phyloP scores from a whole-genome alignment of 495 filamentous ascomycete species.

The Xylaria longipes region DNA sequence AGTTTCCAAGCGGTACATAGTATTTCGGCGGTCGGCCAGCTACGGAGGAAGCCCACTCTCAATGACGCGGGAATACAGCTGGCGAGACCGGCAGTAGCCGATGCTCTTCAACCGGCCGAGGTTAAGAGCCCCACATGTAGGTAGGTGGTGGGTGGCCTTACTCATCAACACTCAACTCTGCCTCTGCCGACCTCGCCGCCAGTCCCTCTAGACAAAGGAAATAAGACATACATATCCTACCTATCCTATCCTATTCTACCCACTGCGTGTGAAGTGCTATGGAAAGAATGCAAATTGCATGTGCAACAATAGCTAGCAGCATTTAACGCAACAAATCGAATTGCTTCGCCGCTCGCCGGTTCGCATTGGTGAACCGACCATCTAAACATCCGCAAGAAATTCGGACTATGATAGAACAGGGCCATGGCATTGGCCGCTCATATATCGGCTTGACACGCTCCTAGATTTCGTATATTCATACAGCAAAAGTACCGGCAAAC shows the following conservation, averaged over 20 bases:
- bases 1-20: not conserved
- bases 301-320: not conserved
- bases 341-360: not conserved
- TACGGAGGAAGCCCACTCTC: constrained; percentile 22
- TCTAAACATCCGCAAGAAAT: not conserved
- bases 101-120: constrained; percentile 26
- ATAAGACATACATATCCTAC: not conserved
- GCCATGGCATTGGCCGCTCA: not conserved
- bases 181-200: not conserved
- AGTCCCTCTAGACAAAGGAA: not conserved
- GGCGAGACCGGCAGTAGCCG: constrained; percentile 44
- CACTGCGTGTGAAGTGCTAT: not conserved
- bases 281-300: not conserved
- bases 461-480: not conserved
- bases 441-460: not conserved
- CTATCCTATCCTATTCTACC: not conserved
- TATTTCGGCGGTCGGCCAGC: constrained; percentile 5
- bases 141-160: not conserved
- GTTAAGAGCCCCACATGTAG: constrained; percentile 16
- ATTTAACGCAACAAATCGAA: not conserved
- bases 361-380: not conserved
- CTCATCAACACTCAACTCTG: not conserved
- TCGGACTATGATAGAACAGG: not conserved
- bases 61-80: constrained; percentile 38
- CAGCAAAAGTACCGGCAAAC: not conserved